These are phyloP conservation scores for Rhipidocladum racemiflorum DNA, from an alignment of 176 grass and related monocot genomes.

Conservation along the genomic window DNA sequence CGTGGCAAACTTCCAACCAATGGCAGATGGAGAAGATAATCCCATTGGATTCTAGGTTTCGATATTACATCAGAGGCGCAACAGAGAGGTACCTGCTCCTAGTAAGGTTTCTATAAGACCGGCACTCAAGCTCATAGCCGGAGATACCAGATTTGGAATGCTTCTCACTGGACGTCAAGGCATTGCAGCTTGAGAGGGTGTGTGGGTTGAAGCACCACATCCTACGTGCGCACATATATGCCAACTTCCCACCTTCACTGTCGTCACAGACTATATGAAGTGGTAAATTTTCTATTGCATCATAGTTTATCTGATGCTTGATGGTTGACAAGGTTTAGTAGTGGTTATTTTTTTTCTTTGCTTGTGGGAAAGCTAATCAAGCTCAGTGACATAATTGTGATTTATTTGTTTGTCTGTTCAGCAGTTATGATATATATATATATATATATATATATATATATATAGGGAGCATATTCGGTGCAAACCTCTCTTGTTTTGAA, in stretches of 20 bases:
- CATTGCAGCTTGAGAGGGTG: conserved; percentile 24
- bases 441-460: conserved; percentile 20
- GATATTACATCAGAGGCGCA: conserved; percentile 29
- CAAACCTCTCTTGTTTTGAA: too few relatives aligned
- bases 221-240: conserved; percentile 17
- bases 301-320: background rate
- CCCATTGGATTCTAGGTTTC: conserved; percentile 29
- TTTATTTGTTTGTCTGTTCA: background rate
- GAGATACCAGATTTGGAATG: conserved; percentile 28
- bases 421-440: background rate
- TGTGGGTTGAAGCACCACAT: conserved; percentile 37
- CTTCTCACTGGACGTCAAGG: conserved; percentile 35
- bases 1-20: background rate
- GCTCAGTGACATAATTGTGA: background rate
- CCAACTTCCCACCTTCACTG: conserved; percentile 29
- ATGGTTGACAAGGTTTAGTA: background rate
- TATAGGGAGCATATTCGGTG: too few relatives aligned
- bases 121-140: background rate
- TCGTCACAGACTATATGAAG: conserved; percentile 19
- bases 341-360: background rate
- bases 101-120: conserved; percentile 18
- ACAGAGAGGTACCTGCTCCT: conserved; percentile 34
- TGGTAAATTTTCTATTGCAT: background rate
- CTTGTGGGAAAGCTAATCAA: background rate
- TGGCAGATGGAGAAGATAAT: conserved; percentile 37